These are phyloP conservation scores for Phellopilus nigrolimitatus DNA, from an alignment of 1,284 basidiomycete genomes.

Conservation along the genomic window DNA sequence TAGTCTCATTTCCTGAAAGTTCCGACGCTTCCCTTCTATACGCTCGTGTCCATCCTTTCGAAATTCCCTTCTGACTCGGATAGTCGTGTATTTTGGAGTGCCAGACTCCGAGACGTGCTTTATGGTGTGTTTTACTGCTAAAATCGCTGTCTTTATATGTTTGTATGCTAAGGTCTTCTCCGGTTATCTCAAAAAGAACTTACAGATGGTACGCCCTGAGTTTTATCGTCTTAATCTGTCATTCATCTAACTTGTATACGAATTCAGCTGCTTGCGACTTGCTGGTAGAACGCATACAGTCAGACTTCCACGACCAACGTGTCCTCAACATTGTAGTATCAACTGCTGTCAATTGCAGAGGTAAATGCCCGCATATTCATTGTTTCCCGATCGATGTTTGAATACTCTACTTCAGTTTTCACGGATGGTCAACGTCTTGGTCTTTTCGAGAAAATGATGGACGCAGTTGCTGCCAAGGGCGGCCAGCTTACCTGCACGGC, in stretches of 20 bases:
- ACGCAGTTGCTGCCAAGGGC: conserved; percentile 3
- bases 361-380: conserved; percentile 43
- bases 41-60: conserved; percentile 60
- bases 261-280: conserved; percentile 32
- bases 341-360: conserved; percentile 50
- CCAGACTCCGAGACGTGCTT: conserved; percentile 51
- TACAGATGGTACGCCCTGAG: conserved; percentile 8
- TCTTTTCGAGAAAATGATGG: background rate
- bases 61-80: conserved; percentile 73
- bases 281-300: conserved; percentile 34
- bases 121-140: conserved; percentile 48
- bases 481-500: conserved; percentile 10
- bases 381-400: conserved; percentile 17
- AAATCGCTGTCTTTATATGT: conserved; percentile 26
- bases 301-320: conserved; percentile 37
- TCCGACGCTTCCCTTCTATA: conserved; percentile 72
- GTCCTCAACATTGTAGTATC: conserved; percentile 36
- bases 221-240: background rate
- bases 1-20: conserved; percentile 82
- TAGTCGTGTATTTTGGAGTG: conserved; percentile 66
- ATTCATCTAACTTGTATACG: conserved; percentile 20
- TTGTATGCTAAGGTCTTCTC: background rate
- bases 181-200: background rate
- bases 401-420: conserved; percentile 10
- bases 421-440: conserved; percentile 9